A percentile compares a stretch with the other conserved stretches of the same genome.
Evolutionary conservation across 1,284 basidiomycete genomes (phyloP).

Genomic region (Singerocomus inundabilis): DNA sequence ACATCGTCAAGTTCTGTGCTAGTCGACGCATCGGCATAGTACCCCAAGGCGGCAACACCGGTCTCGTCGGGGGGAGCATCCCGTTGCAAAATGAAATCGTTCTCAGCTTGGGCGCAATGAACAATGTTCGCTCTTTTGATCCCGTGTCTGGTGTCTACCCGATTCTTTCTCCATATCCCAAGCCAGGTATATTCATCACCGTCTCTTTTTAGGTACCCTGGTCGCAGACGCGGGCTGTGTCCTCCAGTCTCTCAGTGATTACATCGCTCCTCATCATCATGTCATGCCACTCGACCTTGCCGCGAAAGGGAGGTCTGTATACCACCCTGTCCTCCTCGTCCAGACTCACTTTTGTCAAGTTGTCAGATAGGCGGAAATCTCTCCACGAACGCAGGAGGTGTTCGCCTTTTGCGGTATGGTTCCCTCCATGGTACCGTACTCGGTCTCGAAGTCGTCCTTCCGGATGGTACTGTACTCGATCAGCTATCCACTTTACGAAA

Average conservation of each 20-base stretch:
- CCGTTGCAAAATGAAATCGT: slow-evolving; percentile 90
- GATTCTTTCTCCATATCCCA: slow-evolving; percentile 12
- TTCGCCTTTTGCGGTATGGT: slow-evolving; percentile 92
- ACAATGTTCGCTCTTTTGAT: slow-evolving; percentile 88
- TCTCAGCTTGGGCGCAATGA: slow-evolving; percentile 82
- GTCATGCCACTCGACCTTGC: slow-evolving; percentile 98
- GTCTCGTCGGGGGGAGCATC: slow-evolving; percentile 95
- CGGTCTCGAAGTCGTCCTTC: slow-evolving; percentile 95
- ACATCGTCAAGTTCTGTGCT: slow-evolving; percentile 85
- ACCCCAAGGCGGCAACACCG: slow-evolving; percentile 98
- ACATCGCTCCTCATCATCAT: slow-evolving; percentile 85
- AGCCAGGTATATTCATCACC: slow-evolving; percentile 4
- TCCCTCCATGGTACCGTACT: slow-evolving; percentile 94
- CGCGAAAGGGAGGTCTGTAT: slow-evolving; percentile 87
- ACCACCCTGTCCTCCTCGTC: not conserved
- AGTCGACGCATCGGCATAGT: slow-evolving; percentile 82
- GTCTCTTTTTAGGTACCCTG: slow-evolving; percentile 52
- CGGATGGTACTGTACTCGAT: slow-evolving; percentile 94
- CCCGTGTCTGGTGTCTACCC: slow-evolving; percentile 71
- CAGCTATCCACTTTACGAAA: slow-evolving; percentile 85
- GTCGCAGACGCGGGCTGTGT: slow-evolving; percentile 92
- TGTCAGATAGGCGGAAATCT: slow-evolving; percentile 99
- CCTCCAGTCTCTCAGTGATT: slow-evolving; percentile 87
- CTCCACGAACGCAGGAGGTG: slow-evolving; percentile 95
- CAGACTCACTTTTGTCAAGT: slow-evolving; percentile 39